These are phyloP conservation scores for Botrytis aclada DNA, from an alignment of 2,329 filamentous ascomycete species.

Conservation along the genomic window DNA sequence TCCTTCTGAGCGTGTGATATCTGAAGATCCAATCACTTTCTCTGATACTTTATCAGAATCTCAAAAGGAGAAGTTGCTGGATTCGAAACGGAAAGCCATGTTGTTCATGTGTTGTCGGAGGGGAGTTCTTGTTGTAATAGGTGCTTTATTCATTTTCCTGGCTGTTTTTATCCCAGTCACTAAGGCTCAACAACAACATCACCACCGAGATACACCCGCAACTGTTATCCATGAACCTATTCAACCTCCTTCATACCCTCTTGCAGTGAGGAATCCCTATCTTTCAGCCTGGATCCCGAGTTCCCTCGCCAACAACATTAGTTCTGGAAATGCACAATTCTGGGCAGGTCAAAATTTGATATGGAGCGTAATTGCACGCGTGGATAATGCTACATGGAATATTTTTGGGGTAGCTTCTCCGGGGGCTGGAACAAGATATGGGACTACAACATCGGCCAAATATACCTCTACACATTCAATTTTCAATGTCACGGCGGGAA, in stretches of 20 bases:
- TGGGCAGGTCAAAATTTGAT: slow-evolving; percentile 38
- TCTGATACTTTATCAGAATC: neutral
- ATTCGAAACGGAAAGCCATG: neutral
- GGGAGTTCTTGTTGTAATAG: neutral
- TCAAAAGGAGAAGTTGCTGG: neutral
- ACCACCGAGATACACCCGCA: neutral
- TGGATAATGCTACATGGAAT: slow-evolving; percentile 36
- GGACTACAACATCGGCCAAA: slow-evolving; percentile 27
- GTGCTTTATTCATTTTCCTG: neutral
- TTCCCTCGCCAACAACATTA: slow-evolving; percentile 29
- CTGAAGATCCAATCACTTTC: neutral
- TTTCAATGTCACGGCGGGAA: slow-evolving; percentile 33
- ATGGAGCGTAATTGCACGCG: slow-evolving; percentile 38
- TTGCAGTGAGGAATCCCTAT: slow-evolving; percentile 17
- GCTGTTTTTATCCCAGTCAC: slow-evolving; percentile 1
- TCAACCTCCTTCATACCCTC: slow-evolving; percentile 17
- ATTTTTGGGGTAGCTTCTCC: slow-evolving; percentile 35
- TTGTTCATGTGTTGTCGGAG: neutral
- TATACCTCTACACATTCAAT: slow-evolving; percentile 38
- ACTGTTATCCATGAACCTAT: slow-evolving; percentile 2
- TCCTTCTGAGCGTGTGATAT: neutral
- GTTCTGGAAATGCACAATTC: slow-evolving; percentile 36
- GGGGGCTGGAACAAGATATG: slow-evolving; percentile 26
- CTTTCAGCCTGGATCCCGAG: slow-evolving; percentile 38
- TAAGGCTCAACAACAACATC: slow-evolving; percentile 2